These are phyloP conservation scores for Talaromyces verruculosus DNA, from an alignment of 2,329 filamentous ascomycete species.

Conservation along the genomic window DNA sequence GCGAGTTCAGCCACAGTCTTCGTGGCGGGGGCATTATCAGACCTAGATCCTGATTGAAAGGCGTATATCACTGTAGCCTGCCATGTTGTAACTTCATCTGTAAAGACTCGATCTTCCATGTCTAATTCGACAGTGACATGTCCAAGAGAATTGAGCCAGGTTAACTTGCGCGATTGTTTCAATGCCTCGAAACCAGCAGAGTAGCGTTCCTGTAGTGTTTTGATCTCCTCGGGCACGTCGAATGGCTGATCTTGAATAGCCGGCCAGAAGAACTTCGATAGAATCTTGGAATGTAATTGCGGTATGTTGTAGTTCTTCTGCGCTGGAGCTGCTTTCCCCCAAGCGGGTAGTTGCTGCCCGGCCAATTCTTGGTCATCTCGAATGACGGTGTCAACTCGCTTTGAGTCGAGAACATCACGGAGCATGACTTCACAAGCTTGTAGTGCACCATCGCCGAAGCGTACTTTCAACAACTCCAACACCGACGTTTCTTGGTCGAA, in stretches of 20 bases:
- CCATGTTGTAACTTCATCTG: slow-evolving; percentile 72
- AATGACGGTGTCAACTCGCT: slow-evolving; percentile 68
- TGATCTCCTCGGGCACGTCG: slow-evolving; percentile 46
- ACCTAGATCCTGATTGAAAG: slow-evolving; percentile 58
- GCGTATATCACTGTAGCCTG: slow-evolving; percentile 85
- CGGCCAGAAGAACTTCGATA: slow-evolving; percentile 94
- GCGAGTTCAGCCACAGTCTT: slow-evolving; percentile 48
- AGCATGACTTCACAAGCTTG: slow-evolving; percentile 98
- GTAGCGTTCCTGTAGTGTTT: slow-evolving; percentile 66
- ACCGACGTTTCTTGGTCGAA: slow-evolving; percentile 82
- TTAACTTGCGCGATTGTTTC: slow-evolving; percentile 81
- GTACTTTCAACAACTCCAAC: slow-evolving; percentile 79
- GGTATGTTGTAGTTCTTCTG: slow-evolving; percentile 38
- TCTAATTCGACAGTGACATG: slow-evolving; percentile 78
- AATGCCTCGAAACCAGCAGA: slow-evolving; percentile 72
- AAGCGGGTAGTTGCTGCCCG: slow-evolving; percentile 28
- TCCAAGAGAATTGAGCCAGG: slow-evolving; percentile 82
- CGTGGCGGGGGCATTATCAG: slow-evolving; percentile 33
- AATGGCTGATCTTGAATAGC: slow-evolving; percentile 61
- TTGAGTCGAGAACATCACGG: slow-evolving; percentile 83
- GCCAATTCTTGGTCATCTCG: slow-evolving; percentile 51
- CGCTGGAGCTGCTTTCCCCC: slow-evolving; percentile 27
- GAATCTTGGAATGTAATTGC: slow-evolving; percentile 74
- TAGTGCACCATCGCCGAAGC: slow-evolving; percentile 80
- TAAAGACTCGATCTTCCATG: slow-evolving; percentile 73